phyloP scores from a whole-genome alignment of 805 yeast genomes.

The Ogataea kodamae region DNA sequence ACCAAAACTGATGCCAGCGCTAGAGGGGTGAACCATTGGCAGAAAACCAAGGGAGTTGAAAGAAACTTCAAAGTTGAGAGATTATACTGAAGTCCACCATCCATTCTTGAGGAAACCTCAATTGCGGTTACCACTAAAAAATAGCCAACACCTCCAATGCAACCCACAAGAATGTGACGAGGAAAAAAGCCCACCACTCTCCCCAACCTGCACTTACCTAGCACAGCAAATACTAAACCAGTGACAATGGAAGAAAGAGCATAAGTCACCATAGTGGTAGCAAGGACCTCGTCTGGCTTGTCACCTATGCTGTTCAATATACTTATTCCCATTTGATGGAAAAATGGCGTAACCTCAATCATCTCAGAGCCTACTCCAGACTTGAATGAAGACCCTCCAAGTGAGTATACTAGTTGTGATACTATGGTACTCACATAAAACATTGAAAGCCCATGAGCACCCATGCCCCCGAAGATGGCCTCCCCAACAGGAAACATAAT shows the following conservation, averaged over 20 bases:
- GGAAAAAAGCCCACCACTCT: slow-evolving; percentile 93
- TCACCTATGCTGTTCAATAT: slow-evolving; percentile 53
- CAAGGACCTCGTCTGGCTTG: slow-evolving; percentile 49
- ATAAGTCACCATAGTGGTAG: slow-evolving; percentile 85
- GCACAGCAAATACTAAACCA: slow-evolving; percentile 69
- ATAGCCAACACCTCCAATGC: slow-evolving; percentile 98
- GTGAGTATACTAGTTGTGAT: slow-evolving; percentile 80
- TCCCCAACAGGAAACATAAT: slow-evolving; percentile 91
- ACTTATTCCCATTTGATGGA: slow-evolving; percentile 87
- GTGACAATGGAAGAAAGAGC: slow-evolving; percentile 82
- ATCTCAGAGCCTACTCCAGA: slow-evolving; percentile 96
- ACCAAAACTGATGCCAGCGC: slow-evolving; percentile 58
- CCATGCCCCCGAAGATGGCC: slow-evolving; percentile 69
- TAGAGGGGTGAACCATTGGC: slow-evolving; percentile 72
- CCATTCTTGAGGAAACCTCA: slow-evolving; percentile 82
- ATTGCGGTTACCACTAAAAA: slow-evolving; percentile 86
- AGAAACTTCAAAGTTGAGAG: slow-evolving; percentile 50
- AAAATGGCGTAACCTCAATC: slow-evolving; percentile 99
- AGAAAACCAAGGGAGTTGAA: slow-evolving; percentile 41
- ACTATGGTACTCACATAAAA: slow-evolving; percentile 90
- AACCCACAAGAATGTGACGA: slow-evolving; percentile 91
- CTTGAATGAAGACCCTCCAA: slow-evolving; percentile 87
- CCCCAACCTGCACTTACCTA: slow-evolving; percentile 82
- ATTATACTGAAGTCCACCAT: slow-evolving; percentile 68
- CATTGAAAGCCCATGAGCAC: slow-evolving; percentile 89